A percentile compares a stretch with the other conserved stretches of the same genome.
phyloP scores from a whole-genome alignment of 2,329 filamentous ascomycete genomes.

The Blastomyces gilchristii region DNA sequence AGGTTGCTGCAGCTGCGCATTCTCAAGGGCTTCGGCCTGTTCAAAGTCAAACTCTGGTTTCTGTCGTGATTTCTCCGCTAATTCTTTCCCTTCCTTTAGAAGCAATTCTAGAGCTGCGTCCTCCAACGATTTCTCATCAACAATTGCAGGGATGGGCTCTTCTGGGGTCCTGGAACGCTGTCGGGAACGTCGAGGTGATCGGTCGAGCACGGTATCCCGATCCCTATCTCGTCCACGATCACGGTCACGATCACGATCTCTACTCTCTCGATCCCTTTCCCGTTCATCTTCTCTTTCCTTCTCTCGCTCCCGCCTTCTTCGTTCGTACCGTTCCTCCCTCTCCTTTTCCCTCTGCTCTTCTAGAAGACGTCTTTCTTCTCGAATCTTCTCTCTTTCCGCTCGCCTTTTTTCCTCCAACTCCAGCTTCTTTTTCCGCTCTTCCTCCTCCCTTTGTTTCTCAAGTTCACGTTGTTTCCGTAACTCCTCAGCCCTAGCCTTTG shows the following conservation, averaged over 20 bases:
- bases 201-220: background rate
- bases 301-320: slow-evolving; percentile 32
- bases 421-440: slow-evolving; percentile 41
- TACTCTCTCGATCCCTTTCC: slow-evolving; percentile 23
- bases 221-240: slow-evolving; percentile 28
- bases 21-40: slow-evolving; percentile 35
- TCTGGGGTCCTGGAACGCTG: slow-evolving; percentile 21
- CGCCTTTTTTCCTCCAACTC: slow-evolving; percentile 41
- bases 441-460: slow-evolving; percentile 35
- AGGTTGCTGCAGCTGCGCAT: slow-evolving; percentile 24
- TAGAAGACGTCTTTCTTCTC: slow-evolving; percentile 43
- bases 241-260: slow-evolving; percentile 22
- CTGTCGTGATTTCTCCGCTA: slow-evolving; percentile 42
- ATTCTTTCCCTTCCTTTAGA: slow-evolving; percentile 45
- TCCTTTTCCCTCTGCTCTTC: slow-evolving; percentile 45
- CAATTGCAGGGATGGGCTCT: slow-evolving; percentile 25
- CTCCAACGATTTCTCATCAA: slow-evolving; percentile 47
- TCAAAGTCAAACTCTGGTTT: slow-evolving; percentile 44
- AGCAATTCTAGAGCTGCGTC: slow-evolving; percentile 45
- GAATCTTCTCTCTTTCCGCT: slow-evolving; percentile 41
- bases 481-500: slow-evolving; percentile 34
- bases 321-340: slow-evolving; percentile 38
- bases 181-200: background rate
- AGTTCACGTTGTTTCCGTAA: slow-evolving; percentile 34
- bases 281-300: slow-evolving; percentile 25